Percentiles rank a stretch among this genome's conserved stretches.
Conservation (phyloP, 768 basidiomycete genomes). For the Leccinum subtestaceum region DNA sequence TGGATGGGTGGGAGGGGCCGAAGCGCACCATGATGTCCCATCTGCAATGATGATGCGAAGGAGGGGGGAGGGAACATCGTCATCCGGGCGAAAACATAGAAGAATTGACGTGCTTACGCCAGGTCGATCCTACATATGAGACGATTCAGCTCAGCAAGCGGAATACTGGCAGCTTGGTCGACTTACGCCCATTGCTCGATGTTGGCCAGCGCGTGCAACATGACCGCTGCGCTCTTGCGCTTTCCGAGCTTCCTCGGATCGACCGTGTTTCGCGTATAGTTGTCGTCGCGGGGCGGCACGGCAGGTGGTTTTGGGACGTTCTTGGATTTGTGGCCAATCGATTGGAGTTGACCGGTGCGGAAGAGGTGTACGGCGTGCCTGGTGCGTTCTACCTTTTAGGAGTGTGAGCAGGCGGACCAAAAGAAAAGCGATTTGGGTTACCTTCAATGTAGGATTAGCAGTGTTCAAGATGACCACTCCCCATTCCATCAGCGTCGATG, state of each 20-base stretch:
- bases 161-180: no score
- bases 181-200: not conserved
- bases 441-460: conserved; percentile 21
- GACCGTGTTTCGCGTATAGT: conserved; percentile 38
- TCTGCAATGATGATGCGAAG: not conserved
- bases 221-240: conserved; percentile 49
- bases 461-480: conserved; percentile 79
- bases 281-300: conserved; percentile 44
- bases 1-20: not conserved
- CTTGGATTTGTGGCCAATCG: conserved; percentile 57
- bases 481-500: conserved; percentile 77
- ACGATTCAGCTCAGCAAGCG: not conserved
- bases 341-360: conserved; percentile 63
- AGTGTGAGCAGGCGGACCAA: not conserved
- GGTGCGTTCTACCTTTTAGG: conserved; percentile 55
- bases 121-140: not conserved
- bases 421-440: not conserved
- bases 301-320: conserved; percentile 35
- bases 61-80: not conserved
- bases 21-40: not conserved
- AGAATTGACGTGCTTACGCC: not conserved
- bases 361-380: conserved; percentile 67
- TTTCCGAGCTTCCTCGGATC: conserved; percentile 58
- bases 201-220: not conserved
- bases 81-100: not conserved